Base-by-base conservation (phyloP, 2,329 filamentous ascomycete genomes). In the Hansfordia pulvinata region DNA sequence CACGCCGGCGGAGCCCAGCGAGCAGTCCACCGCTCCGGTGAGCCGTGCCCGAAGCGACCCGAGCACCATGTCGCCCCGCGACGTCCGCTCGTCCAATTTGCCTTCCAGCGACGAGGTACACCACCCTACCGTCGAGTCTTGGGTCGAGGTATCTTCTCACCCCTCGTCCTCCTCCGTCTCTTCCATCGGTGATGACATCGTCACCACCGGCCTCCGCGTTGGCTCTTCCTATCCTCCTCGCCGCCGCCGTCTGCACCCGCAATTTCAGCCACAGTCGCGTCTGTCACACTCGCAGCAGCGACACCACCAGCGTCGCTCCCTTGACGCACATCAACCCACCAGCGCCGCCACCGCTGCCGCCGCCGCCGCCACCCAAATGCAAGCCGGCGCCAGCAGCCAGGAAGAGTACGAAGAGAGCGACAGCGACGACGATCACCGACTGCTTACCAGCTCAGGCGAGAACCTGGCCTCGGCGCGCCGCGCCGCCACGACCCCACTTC, bases 341-440 rank as follows among this genome's bases (percentile, higher is more conserved):
- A n/a, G n/a, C n/a, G n/a, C n/a, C n/a, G n/a, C n/a, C n/a, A n/a
- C n/a, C n/a, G n/a, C n/a, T n/a, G n/a, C n/a, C 14, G 39, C n/a
- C n/a, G n/a, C n/a, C n/a, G n/a, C n/a, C n/a, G n/a, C n/a, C n/a
- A n/a, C n/a, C n/a, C 23, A 24, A 16, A 14, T 15, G 11, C 21
- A 24, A 16, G 14, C 16, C 14, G 58, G 55, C 24, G 58, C 63
- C 17, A 92, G 84, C 52, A 93, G 86, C 43, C 84, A 93, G 49
- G 86, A 93, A 40, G 86, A 93, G 55, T 93, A 92, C 43, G 84
- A 93, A 18, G 85, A 93, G 58, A 92, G 80, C 35, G 85, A 93
- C 50, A 93, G 70, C 52, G 86, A 93, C 35, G 84, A 85, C 21
- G 86, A 93, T 41, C n/a, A n/a, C n/a, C 69, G 66, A 10, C 40